These are phyloP conservation scores for Nematodospora anomalae DNA, from an alignment of 1,139 yeast species.

Conservation along the genomic window DNA sequence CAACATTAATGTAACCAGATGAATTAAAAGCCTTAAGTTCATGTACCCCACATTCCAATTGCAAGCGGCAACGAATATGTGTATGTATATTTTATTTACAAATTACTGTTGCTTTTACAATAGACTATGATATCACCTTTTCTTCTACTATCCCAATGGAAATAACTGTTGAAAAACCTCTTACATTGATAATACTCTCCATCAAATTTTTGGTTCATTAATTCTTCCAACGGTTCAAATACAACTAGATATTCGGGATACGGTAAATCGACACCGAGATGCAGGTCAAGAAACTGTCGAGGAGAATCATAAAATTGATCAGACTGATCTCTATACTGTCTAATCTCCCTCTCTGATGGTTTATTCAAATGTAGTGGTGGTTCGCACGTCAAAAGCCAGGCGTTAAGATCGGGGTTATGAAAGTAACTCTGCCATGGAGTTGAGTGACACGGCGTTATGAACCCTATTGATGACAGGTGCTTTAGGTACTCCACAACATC, in stretches of 20 bases:
- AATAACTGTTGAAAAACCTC: constrained; percentile 72
- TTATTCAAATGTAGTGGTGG: constrained; percentile 65
- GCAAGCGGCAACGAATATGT: too few species aligned
- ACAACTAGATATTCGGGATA: constrained; percentile 59
- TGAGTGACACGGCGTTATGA: constrained; percentile 93
- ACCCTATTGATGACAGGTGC: constrained; percentile 57
- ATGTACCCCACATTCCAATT: background rate
- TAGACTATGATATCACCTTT: constrained; percentile 75
- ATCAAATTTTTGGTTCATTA: constrained; percentile 38
- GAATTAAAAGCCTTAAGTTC: background rate
- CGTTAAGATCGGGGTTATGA: constrained; percentile 51
- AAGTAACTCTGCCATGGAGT: constrained; percentile 93
- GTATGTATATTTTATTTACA: background rate
- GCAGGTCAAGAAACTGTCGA: constrained; percentile 38
- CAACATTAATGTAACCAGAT: too few species aligned
- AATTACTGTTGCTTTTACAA: constrained; percentile 10
- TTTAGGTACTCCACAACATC: constrained; percentile 60
- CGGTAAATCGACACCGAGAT: constrained; percentile 14
- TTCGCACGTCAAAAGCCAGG: constrained; percentile 87
- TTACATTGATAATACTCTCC: constrained; percentile 40
- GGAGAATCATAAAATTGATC: constrained; percentile 80
- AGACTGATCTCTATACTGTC: constrained; percentile 75
- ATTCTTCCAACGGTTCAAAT: constrained; percentile 60
- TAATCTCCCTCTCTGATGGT: constrained; percentile 26
- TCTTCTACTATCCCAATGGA: constrained; percentile 87